These are phyloP conservation scores for Candida railenensis DNA, from an alignment of 805 yeast genomes.

Conservation along the genomic window DNA sequence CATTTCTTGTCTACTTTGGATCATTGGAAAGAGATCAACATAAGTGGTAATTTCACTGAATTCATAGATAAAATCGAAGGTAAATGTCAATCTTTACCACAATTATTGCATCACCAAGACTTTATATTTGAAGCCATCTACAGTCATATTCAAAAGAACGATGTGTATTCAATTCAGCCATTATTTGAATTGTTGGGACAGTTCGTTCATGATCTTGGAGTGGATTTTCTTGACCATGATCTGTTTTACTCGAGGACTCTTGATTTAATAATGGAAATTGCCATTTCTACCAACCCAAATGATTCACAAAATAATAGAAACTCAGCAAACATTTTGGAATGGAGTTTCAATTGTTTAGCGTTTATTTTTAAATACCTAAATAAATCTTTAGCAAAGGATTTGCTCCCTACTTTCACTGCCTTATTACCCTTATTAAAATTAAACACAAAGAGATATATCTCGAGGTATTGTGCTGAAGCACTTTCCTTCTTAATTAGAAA, in stretches of 20 bases:
- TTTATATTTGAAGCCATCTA: conserved; percentile 53
- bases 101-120: conserved; percentile 68
- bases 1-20: conserved; percentile 76
- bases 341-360: conserved; percentile 82
- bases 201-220: conserved; percentile 88
- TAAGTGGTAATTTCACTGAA: conserved; percentile 67
- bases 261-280: conserved; percentile 46
- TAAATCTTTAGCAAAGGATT: conserved; percentile 57
- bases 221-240: conserved; percentile 66
- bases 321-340: conserved; percentile 67
- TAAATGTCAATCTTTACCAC: conserved; percentile 70
- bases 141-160: conserved; percentile 50
- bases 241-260: conserved; percentile 56
- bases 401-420: conserved; percentile 65
- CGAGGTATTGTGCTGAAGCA: conserved; percentile 88
- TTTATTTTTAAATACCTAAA: conserved; percentile 87
- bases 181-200: conserved; percentile 74
- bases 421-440: conserved; percentile 64
- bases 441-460: conserved; percentile 57
- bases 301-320: conserved; percentile 54
- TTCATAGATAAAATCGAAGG: conserved; percentile 57
- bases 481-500: conserved; percentile 80
- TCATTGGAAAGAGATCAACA: conserved; percentile 86
- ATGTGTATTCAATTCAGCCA: conserved; percentile 75
- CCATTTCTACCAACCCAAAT: conserved; percentile 35